A percentile compares a stretch with the other conserved stretches of the same genome.
phyloP scores from a whole-genome alignment of 2,329 filamentous ascomycete species.

The Aspergillus brunneoviolaceus region DNA sequence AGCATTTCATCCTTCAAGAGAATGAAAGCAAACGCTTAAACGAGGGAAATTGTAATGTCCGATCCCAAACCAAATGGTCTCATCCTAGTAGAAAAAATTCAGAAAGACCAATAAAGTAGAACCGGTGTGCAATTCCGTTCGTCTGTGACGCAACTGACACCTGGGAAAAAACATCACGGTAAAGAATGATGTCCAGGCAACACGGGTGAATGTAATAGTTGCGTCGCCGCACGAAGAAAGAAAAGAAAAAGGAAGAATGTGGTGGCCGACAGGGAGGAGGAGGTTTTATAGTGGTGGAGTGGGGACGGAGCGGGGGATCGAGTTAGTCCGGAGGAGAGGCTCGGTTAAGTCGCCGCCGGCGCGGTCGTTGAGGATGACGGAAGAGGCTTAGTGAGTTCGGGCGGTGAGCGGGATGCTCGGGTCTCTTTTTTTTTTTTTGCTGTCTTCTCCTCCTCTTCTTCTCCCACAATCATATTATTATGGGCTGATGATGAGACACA shows the following conservation, averaged over 20 bases:
- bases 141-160: slow-evolving; percentile 82
- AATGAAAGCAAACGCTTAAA: too few relatives aligned
- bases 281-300: slow-evolving; percentile 26
- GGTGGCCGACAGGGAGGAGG: not conserved
- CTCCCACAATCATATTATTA: slow-evolving; percentile 15
- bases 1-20: not conserved
- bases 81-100: slow-evolving; percentile 43
- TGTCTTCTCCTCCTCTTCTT: slow-evolving; percentile 17
- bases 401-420: slow-evolving; percentile 6
- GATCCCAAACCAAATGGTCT: slow-evolving; percentile 54
- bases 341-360: not conserved
- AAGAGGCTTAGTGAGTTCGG: not conserved
- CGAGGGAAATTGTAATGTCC: slow-evolving; percentile 49
- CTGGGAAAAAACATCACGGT: slow-evolving; percentile 53
- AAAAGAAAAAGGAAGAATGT: slow-evolving; percentile 49
- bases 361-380: not conserved
- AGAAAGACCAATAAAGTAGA: slow-evolving; percentile 52
- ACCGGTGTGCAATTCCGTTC: slow-evolving; percentile 73
- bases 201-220: slow-evolving; percentile 67
- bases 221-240: slow-evolving; percentile 78
- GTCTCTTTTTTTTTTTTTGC: slow-evolving; percentile 3
- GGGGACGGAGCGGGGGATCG: slow-evolving; percentile 13
- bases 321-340: slow-evolving; percentile 14
- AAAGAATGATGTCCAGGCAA: slow-evolving; percentile 67
- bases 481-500: slow-evolving; percentile 46